Base-by-base conservation (phyloP, 1,139 yeast species). In the Ogataea hybrid region DNA sequence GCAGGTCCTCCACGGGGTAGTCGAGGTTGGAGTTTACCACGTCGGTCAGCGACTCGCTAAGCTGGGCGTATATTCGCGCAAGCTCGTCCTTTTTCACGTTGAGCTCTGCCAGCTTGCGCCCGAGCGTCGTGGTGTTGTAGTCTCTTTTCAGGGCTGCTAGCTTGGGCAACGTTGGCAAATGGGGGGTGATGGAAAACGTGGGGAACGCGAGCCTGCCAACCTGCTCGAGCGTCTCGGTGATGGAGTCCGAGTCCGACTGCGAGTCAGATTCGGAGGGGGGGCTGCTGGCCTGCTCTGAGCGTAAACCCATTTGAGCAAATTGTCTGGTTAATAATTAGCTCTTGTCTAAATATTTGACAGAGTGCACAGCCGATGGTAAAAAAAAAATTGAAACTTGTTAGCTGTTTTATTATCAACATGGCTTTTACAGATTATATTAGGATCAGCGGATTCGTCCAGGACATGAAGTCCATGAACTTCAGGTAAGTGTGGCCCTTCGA, bases 401-500 rank as follows among this genome's bases (percentile, higher is more conserved):
- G 30, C 30, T 36, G 39, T n/a, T 37, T 36, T 31, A 25, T 14
- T 31, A 16, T 22, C 28, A 12, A n/a, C 8, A 71, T 71, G 76
- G 74, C 73, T 6, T 56, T 71, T 35, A 63, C 64, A 36, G 74
- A 70, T 44, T 68, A 72, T 39, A 60, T 73, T 47, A 73, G 71
- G 50, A 69, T 78, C 50, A 75, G 76, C 6, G 88, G 89, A 4
- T 72, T 84, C 50, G 69, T 79, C 35, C 68, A 71, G 36, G 90
- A 83, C 57, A 71, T 83, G 65, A 74, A 72, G 54, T 80, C 84
- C 62, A 81, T 78, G 61, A 84, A 84, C 66, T 81, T 82, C 63
- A 71, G 69, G 69, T 65, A 44, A 18, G 69, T 58, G 12, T 2
- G 16, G 12, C 10, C 12, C 10, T 10, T 14, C n/a, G 10, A 12